A percentile compares a stretch with the other conserved stretches of the same genome.
phyloP scores from a whole-genome alignment of 176 grass and related monocot genomes.

The Melocanna baccifera region DNA sequence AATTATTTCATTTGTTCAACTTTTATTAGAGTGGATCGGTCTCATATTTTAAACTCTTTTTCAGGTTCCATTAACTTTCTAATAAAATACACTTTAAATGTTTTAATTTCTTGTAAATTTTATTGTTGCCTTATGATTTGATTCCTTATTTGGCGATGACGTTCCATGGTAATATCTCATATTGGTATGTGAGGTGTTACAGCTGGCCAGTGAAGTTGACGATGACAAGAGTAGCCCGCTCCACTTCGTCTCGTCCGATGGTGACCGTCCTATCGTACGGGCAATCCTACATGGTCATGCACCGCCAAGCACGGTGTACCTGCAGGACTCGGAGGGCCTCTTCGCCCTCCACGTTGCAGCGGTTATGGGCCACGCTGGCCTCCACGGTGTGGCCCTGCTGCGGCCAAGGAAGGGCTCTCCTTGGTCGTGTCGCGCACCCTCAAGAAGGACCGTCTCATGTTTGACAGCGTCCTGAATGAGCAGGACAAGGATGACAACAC shows the following conservation, averaged over 20 bases:
- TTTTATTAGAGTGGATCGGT: too few species aligned
- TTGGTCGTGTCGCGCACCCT: background rate
- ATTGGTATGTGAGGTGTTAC: too few species aligned
- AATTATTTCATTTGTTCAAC: too few species aligned
- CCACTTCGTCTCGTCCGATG: background rate
- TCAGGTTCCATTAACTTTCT: too few species aligned
- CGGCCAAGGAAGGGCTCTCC: background rate
- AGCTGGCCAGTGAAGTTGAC: background rate
- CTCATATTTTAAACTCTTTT: too few species aligned
- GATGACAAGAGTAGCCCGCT: conserved; percentile 14
- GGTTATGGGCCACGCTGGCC: conserved; percentile 4
- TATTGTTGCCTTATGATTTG: too few species aligned
- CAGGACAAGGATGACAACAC: conserved; percentile 25
- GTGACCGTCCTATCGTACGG: background rate
- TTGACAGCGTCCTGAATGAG: background rate
- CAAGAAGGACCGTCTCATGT: background rate
- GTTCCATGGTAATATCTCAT: too few species aligned
- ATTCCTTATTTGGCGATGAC: too few species aligned
- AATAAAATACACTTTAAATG: too few species aligned
- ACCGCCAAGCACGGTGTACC: background rate
- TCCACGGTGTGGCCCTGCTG: too few species aligned
- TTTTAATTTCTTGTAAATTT: too few species aligned
- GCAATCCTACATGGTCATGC: background rate
- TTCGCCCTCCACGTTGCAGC: conserved; percentile 16
- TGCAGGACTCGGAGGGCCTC: background rate